Conservation (phyloP, 768 basidiomycete genomes). For the Mycena rosella region DNA sequence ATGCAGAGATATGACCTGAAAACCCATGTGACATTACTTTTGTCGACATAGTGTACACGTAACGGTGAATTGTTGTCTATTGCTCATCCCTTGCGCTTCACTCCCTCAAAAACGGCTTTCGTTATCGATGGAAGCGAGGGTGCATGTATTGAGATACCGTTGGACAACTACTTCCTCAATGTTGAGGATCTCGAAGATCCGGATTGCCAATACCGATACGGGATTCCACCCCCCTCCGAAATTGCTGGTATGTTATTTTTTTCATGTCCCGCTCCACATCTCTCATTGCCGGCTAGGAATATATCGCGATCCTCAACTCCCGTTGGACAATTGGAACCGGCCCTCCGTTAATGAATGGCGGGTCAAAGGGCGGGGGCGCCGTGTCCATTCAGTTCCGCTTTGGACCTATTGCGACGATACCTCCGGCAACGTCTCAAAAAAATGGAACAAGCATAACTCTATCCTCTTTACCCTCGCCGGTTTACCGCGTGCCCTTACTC, state of each 20-base stretch:
- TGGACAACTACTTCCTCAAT: background rate
- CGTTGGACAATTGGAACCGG: background rate
- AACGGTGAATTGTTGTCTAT: background rate
- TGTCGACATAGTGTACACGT: too few relatives aligned
- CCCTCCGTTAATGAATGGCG: background rate
- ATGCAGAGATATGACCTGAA: too few relatives aligned
- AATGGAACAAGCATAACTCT: slow-evolving; percentile 45
- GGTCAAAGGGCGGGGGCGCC: background rate
- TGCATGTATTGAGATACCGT: background rate
- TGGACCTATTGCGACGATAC: slow-evolving; percentile 47
- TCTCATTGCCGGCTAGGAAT: background rate
- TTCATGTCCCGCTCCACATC: background rate
- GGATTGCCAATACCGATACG: too few relatives aligned
- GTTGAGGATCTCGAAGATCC: background rate
- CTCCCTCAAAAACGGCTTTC: background rate
- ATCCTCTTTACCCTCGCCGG: slow-evolving; percentile 43
- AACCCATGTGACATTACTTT: too few relatives aligned
- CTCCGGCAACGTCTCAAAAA: slow-evolving; percentile 44
- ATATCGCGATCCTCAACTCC: background rate
- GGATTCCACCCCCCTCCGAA: background rate
- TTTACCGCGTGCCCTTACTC: background rate
- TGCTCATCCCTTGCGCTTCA: background rate
- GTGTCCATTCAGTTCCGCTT: slow-evolving; percentile 25
- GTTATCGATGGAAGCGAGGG: background rate
- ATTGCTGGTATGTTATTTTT: background rate